phyloP scores from a whole-genome alignment of 2,329 filamentous ascomycete species.

The Polychaeton citri region DNA sequence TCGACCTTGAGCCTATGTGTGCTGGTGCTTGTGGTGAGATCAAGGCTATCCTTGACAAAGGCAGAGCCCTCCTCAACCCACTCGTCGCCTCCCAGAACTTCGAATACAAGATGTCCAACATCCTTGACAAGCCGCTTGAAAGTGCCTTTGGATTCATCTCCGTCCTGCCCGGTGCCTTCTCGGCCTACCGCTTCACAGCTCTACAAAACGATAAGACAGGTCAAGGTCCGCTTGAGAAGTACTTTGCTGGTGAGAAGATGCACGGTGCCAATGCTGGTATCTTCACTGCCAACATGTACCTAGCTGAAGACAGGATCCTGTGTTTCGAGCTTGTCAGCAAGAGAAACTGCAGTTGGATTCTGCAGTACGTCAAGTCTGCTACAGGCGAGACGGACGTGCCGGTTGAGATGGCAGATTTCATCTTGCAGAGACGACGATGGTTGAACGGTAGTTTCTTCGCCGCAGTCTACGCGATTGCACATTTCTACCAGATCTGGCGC shows the following conservation, averaged over 20 bases:
- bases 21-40: constrained; percentile 96
- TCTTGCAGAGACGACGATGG: constrained; percentile 92
- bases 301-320: constrained; percentile 95
- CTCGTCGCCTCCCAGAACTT: constrained; percentile 96
- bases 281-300: constrained; percentile 98
- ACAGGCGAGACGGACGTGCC: constrained; percentile 96
- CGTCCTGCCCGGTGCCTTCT: constrained; percentile 92
- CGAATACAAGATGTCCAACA: constrained; percentile 99
- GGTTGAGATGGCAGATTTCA: constrained; percentile 84
- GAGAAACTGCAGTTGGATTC: constrained; percentile 90
- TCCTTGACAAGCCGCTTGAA: constrained; percentile 92
- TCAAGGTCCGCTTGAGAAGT: constrained; percentile 84
- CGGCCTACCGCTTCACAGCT: constrained; percentile 90
- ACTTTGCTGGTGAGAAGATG: constrained; percentile 93
- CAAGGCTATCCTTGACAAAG: constrained; percentile 87
- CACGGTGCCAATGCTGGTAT: constrained; percentile 87
- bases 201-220: constrained; percentile 95
- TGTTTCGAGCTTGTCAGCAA: constrained; percentile 98
- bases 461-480: constrained; percentile 83
- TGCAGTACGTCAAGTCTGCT: constrained; percentile 96
- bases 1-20: constrained; percentile 95
- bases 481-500: constrained; percentile 93
- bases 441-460: constrained; percentile 98
- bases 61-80: constrained; percentile 82
- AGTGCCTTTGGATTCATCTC: constrained; percentile 97